phyloP scores from a whole-genome alignment of 768 basidiomycete genomes.

The Wakefieldia striispora region DNA sequence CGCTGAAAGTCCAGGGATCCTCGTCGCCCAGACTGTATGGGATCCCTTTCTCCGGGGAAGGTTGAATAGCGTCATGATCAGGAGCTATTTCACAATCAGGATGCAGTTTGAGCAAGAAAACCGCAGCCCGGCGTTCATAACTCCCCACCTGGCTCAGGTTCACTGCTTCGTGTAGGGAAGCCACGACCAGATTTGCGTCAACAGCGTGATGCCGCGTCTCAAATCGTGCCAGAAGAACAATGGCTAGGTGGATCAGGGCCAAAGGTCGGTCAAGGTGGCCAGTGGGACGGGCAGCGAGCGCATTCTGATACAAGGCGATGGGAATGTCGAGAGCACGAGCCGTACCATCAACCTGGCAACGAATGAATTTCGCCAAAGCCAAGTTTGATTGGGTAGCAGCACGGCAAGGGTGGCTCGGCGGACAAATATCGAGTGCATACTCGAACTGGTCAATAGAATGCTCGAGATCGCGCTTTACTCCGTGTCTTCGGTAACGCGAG shows the following conservation, averaged over 20 bases:
- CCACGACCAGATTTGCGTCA: neutral
- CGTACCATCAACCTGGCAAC: neutral
- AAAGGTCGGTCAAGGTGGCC: neutral
- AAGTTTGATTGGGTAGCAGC: constrained; percentile 2
- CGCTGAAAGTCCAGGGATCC: no score
- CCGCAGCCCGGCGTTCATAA: neutral
- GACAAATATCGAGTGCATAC: constrained; percentile 1
- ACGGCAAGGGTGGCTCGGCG: constrained; percentile 1
- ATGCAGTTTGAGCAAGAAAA: neutral
- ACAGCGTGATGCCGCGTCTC: neutral
- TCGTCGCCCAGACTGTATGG: no score
- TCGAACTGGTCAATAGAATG: neutral
- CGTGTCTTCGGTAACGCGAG: neutral
- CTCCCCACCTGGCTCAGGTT: neutral
- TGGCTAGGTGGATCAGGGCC: neutral
- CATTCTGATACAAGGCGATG: neutral
- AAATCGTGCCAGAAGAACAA: neutral
- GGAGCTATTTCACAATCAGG: neutral
- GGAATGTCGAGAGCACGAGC: neutral
- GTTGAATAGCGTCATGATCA: no score
- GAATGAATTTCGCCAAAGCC: neutral
- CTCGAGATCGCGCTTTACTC: neutral
- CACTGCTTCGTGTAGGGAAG: neutral
- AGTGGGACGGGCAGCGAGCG: neutral
- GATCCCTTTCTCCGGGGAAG: no score